A percentile compares a stretch with the other conserved stretches of the same genome.
These are phyloP conservation scores for Lactarius pseudohatsudake DNA, from an alignment of 768 basidiomycete genomes.

Conservation along the genomic window DNA sequence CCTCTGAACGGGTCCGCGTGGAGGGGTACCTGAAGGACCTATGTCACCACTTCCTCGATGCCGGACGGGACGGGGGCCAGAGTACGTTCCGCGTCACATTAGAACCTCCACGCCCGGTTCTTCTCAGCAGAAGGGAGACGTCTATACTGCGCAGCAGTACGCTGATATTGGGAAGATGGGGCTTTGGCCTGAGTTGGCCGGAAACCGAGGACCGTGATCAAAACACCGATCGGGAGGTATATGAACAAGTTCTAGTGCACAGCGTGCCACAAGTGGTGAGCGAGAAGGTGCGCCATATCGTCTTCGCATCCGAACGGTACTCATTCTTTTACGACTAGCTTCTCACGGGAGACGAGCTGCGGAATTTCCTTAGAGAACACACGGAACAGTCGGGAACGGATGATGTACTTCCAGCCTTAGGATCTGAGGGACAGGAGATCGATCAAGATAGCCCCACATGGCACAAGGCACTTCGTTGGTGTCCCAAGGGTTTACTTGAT, in stretches of 20 bases:
- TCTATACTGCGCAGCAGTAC: slow-evolving; percentile 42
- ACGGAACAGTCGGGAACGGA: slow-evolving; percentile 60
- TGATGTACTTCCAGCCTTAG: slow-evolving; percentile 31
- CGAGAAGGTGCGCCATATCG: slow-evolving; percentile 53
- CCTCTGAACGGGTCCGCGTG: slow-evolving; percentile 93
- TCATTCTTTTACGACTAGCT: slow-evolving; percentile 43
- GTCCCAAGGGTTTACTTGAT: slow-evolving; percentile 79
- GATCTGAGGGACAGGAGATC: slow-evolving; percentile 3
- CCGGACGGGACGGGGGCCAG: slow-evolving; percentile 28
- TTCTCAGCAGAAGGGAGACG: slow-evolving; percentile 69
- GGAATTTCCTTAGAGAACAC: slow-evolving; percentile 71
- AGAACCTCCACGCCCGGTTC: slow-evolving; percentile 54
- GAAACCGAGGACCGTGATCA: slow-evolving; percentile 33
- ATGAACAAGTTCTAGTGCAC: slow-evolving; percentile 63
- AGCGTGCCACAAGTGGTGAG: slow-evolving; percentile 68
- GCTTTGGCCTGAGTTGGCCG: slow-evolving; percentile 50
- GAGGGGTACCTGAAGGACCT: slow-evolving; percentile 75
- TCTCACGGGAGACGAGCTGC: slow-evolving; percentile 67
- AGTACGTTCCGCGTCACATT: slow-evolving; percentile 46
- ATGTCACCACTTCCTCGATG: slow-evolving; percentile 63
- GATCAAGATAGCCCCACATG: slow-evolving; percentile 40
- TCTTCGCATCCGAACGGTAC: slow-evolving; percentile 3
- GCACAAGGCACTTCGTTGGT: slow-evolving; percentile 75
- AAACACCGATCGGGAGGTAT: slow-evolving; percentile 39
- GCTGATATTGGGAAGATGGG: slow-evolving; percentile 67